Percentiles rank a stretch among this genome's conserved stretches.
phyloP scores from a whole-genome alignment of 1,284 basidiomycete genomes.

The Lignosus rhinocerotis region DNA sequence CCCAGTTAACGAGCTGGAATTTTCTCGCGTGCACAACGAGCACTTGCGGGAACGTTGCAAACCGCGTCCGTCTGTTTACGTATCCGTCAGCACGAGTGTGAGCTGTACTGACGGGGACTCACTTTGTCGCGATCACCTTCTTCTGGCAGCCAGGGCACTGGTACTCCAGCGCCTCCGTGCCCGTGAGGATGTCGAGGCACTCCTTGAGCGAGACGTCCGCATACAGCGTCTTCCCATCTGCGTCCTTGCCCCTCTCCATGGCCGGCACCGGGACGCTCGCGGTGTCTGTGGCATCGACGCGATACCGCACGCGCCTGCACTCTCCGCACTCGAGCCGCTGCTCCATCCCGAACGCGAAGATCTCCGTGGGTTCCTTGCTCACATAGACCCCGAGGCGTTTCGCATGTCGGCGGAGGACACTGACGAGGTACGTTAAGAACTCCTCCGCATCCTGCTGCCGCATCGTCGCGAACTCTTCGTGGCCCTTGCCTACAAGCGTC shows the following conservation, averaged over 20 bases:
- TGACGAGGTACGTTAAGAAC: conserved; percentile 85
- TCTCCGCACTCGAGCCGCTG: conserved; percentile 82
- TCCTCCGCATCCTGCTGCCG: conserved; percentile 97
- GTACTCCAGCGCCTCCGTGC: conserved; percentile 74
- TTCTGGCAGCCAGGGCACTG: conserved; percentile 60
- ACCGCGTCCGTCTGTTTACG: conserved; percentile 60
- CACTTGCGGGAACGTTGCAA: conserved; percentile 88
- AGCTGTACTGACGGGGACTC: conserved; percentile 26
- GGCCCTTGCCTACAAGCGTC: conserved; percentile 87
- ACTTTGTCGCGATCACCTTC: conserved; percentile 70
- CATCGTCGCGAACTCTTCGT: conserved; percentile 96
- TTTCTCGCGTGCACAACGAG: conserved; percentile 92
- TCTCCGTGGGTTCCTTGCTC: conserved; percentile 56
- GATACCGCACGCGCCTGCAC: conserved; percentile 89
- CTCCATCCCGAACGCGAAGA: conserved; percentile 84
- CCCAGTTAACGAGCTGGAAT: conserved; percentile 97
- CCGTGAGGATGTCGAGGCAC: conserved; percentile 72
- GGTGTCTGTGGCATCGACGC: conserved; percentile 77
- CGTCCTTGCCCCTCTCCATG: conserved; percentile 50
- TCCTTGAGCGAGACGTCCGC: conserved; percentile 67
- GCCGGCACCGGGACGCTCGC: conserved; percentile 83
- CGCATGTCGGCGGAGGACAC: conserved; percentile 65
- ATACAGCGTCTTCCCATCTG: conserved; percentile 66
- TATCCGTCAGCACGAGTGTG: background rate
- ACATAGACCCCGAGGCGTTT: conserved; percentile 45